A percentile compares a stretch with the other conserved stretches of the same genome.
Conservation (phyloP, 345 rosid genomes). For the Tarenaya hassleriana region DNA sequence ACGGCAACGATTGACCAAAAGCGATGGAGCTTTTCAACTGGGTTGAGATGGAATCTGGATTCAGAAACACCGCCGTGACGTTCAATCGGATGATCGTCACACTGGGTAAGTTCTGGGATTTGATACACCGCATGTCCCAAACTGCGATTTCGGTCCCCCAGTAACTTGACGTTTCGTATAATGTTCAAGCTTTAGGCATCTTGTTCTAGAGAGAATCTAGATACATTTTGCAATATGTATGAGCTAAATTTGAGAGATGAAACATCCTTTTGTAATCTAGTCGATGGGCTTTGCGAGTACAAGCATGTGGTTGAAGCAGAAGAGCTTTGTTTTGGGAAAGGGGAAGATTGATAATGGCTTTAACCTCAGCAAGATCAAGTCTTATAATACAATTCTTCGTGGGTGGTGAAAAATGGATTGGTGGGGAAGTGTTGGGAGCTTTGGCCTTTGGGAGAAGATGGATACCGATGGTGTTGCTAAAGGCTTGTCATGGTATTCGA, state of each 20-base stretch:
- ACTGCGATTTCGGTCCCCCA: conserved; percentile 38
- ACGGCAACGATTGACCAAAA: conserved; percentile 70
- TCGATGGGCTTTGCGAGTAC: conserved; percentile 84
- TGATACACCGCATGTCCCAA: conserved; percentile 48
- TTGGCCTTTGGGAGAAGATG: conserved; percentile 95
- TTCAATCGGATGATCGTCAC: conserved; percentile 81
- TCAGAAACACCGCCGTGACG: conserved; percentile 53
- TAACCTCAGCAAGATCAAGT: conserved; percentile 39
- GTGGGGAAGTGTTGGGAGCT: conserved; percentile 90
- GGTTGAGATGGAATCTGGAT: conserved; percentile 50
- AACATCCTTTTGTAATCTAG: conserved; percentile 55
- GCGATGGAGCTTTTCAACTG: conserved; percentile 83
- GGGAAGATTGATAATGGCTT: conserved; percentile 24
- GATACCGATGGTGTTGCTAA: conserved; percentile 56
- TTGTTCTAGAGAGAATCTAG: conserved; percentile 63
- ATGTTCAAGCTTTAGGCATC: conserved; percentile 78
- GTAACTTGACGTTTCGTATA: conserved; percentile 70
- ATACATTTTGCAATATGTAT: conserved; percentile 37
- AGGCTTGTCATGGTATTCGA: conserved; percentile 78
- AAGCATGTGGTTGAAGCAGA: conserved; percentile 82
- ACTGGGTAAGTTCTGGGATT: conserved; percentile 81
- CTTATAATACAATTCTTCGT: conserved; percentile 73
- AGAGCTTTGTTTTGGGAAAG: conserved; percentile 56
- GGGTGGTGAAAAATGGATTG: conserved; percentile 83
- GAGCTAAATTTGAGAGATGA: conserved; percentile 65